Base-by-base conservation (phyloP, 768 basidiomycete genomes). In the Psilocybe cubensis region DNA sequence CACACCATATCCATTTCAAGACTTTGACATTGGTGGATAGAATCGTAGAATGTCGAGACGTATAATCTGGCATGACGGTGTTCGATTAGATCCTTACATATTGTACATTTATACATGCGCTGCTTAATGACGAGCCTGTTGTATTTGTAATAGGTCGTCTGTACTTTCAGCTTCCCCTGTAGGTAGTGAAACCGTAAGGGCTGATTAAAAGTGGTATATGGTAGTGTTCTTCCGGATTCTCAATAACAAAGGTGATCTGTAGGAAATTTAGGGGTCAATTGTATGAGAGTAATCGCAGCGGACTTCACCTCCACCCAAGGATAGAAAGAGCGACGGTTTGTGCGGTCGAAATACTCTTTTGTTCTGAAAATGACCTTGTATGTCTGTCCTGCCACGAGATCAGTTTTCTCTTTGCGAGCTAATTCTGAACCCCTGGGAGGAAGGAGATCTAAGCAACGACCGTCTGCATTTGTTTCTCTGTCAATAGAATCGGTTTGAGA, bases 121-220 rank as follows among this genome's bases (percentile, higher is more conserved):
- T 71, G 52, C 58, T 61, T 68, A 68, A 68, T 63, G 48, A 62
- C 43, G 52, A 25, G 52, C 49, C 49, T 43, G 47, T 61, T 60
- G 63, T 69, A 62, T 54, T 60, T 50, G 63, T 56, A 54, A 60
- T 56, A 42, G 40, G 56, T 51, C 41, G 42, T 38, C 20, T 18
- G n/a, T 27, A 31, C 57, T 52, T 57, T 71, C 65, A 93, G 72
- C 92, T 96, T n/a, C 95, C 95, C 60, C 93, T 79, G 69, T 96
- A 97, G 5, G 95, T 96, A 12, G 94, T 95, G 70, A 86, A 97
- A 3, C 90, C 91, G 72, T 88, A 94, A 4, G 94, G 94, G 69
- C 92, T 96, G 66, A 96, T 88, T 12, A 97, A 73, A n/a, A 97
- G 77, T 0, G 95, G 95, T 51, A 97, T 87, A 63, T 97, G 95